phyloP scores from a whole-genome alignment of 768 basidiomycete species.

The Amanita fuliginea region DNA sequence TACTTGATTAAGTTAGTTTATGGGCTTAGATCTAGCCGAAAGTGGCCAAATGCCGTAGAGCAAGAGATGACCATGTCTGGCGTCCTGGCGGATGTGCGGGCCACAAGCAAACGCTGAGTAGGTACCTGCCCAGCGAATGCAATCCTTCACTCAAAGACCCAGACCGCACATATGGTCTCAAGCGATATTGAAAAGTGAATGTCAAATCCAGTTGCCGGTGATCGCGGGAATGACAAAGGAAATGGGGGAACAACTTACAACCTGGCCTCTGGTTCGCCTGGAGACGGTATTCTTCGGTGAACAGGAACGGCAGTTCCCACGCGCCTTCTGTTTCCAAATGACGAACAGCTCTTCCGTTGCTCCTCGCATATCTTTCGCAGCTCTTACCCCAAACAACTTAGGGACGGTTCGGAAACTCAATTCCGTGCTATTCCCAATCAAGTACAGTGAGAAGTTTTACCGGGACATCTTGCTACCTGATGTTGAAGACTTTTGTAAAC shows the following conservation, averaged over 20 bases:
- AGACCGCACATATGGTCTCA: background rate
- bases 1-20: background rate
- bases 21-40: background rate
- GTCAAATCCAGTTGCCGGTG: background rate
- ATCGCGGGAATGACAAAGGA: background rate
- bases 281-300: background rate
- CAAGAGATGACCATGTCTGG: background rate
- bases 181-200: background rate
- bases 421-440: constrained; percentile 80
- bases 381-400: constrained; percentile 72
- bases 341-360: constrained; percentile 12
- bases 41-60: background rate
- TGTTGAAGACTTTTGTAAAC: constrained; percentile 79
- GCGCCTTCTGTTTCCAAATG: constrained; percentile 10
- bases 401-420: constrained; percentile 64
- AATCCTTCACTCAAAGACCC: background rate
- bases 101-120: background rate
- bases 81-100: background rate
- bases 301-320: background rate
- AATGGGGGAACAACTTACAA: too few relatives aligned
- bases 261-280: background rate
- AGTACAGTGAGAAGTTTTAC: constrained; percentile 86
- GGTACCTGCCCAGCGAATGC: background rate
- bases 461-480: constrained; percentile 65
- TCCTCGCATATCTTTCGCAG: constrained; percentile 56